Base-by-base conservation (phyloP, 2,329 filamentous ascomycete genomes). In the Sporothrix sp. region DNA sequence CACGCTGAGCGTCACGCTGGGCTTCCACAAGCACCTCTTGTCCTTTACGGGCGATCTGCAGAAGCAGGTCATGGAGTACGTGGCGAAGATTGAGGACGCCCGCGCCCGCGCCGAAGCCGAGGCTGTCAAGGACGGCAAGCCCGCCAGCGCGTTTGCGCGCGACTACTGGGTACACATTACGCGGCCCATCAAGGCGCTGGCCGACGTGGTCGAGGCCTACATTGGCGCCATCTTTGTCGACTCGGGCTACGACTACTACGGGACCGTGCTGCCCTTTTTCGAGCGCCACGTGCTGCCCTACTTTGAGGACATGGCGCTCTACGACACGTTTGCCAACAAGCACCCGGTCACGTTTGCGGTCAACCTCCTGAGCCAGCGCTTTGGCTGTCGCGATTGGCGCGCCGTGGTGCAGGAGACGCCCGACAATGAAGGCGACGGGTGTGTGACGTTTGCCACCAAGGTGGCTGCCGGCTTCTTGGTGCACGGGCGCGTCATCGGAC, bases 211-310 rank as follows among this genome's bases (percentile, higher is more conserved):
- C 3, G 93, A 98, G 71, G 81, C 91, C 0, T 93, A 89, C 59
- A 70, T 96, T 3, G 93, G 89, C 1, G 91, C 91, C 18, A 74
- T 96, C 20, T 97, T 97, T 63, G 85, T 98, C 10, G 93, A 98
- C 65, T 85, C 87, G 0, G 72, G 75, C 40, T 97, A 91, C 67
- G 70, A 93, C 61, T 96, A 84, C 65, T 95, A 84, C 65, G 64
- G 65, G 11, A 73, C 81, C 16, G 84, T 97, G 1, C 79, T 85
- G 55, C 62, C 63, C 0, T 97, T 98, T 68, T 96, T 95, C 66
- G 67, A 79, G n/a, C 63, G 60, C 13, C 81, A 90, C 56, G 76
- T 97, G 50, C 74, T 76, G 51, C 82, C 81, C 3, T 95, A 82
- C 68, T 97, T 97, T 63, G 72, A 77, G 47, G 84, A 96, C 65